Percentiles rank a stretch among this genome's conserved stretches.
These are phyloP conservation scores for Lipomyces anomalus DNA, from an alignment of 805 yeast genomes.

Conservation along the genomic window DNA sequence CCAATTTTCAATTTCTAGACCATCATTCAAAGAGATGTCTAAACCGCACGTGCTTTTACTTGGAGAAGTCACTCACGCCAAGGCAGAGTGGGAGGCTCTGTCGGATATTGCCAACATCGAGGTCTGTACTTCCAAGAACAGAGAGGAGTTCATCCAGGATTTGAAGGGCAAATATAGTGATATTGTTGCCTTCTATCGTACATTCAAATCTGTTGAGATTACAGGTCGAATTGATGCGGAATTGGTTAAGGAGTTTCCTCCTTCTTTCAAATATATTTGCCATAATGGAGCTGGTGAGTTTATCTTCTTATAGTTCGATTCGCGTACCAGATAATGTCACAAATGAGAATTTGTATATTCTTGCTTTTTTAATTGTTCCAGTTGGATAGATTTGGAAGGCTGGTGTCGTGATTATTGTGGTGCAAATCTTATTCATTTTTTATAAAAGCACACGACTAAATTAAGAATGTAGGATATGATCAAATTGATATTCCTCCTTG, in stretches of 20 bases:
- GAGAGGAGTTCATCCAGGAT: constrained; percentile 41
- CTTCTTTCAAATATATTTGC: constrained; percentile 46
- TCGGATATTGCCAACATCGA: constrained; percentile 29
- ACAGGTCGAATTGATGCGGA: constrained; percentile 68
- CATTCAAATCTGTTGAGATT: constrained; percentile 45
- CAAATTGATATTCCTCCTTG: constrained; percentile 57
- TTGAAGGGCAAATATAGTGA: constrained; percentile 41
- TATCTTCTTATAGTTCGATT: constrained; percentile 31
- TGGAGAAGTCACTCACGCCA: constrained; percentile 57
- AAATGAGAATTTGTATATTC: no score
- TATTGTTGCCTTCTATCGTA: constrained; percentile 44
- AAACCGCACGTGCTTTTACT: constrained; percentile 61
- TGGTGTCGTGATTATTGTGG: no score
- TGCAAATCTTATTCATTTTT: no score
- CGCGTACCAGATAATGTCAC: no score
- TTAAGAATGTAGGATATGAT: constrained; percentile 42
- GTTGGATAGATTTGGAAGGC: no score
- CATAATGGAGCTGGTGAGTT: constrained; percentile 58
- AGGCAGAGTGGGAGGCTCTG: constrained; percentile 59
- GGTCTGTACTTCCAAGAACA: constrained; percentile 20
- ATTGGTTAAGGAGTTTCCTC: constrained; percentile 50
- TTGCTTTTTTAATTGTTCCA: no score
- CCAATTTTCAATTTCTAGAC: constrained; percentile 3
- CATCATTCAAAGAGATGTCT: constrained; percentile 23
- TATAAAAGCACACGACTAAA: background rate